Percentiles rank a stretch among this genome's conserved stretches.
Evolutionary conservation across 441 rosid genomes (phyloP).

Genomic region (Mallotus repandus): DNA sequence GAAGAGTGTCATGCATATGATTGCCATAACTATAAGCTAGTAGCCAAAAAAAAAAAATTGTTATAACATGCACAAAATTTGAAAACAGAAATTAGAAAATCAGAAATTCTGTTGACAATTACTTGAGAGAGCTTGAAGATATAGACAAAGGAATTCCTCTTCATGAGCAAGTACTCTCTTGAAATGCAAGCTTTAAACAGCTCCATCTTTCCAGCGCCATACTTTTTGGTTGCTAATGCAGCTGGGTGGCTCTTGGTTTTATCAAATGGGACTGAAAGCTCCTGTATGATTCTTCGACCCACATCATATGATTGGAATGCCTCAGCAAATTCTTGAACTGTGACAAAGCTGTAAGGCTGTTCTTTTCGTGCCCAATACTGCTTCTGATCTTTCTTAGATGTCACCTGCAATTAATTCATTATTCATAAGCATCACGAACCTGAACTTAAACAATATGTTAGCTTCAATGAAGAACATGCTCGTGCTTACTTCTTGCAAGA

Average conservation of each 20-base stretch:
- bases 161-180: conserved; percentile 78
- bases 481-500: conserved; percentile 67
- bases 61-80: background rate
- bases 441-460: background rate
- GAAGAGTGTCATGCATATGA: conserved; percentile 57
- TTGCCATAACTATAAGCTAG: conserved; percentile 34
- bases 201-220: conserved; percentile 62
- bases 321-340: conserved; percentile 59
- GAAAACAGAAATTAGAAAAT: background rate
- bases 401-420: conserved; percentile 51
- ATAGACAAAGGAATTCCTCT: conserved; percentile 85
- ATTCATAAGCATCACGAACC: conserved; percentile 1
- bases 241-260: conserved; percentile 69
- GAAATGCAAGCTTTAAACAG: conserved; percentile 64
- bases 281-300: conserved; percentile 50
- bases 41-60: background rate
- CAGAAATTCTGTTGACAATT: conserved; percentile 2
- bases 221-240: conserved; percentile 61
- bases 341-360: conserved; percentile 62
- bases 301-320: conserved; percentile 67
- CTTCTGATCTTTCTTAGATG: conserved; percentile 86
- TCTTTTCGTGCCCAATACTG: conserved; percentile 69
- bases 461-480: background rate
- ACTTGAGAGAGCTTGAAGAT: conserved; percentile 75
- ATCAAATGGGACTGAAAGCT: conserved; percentile 59